Percentiles rank a stretch among this genome's conserved stretches.
Conservation (phyloP, 148 eudicot species). For the Gaultheria prostrata region DNA sequence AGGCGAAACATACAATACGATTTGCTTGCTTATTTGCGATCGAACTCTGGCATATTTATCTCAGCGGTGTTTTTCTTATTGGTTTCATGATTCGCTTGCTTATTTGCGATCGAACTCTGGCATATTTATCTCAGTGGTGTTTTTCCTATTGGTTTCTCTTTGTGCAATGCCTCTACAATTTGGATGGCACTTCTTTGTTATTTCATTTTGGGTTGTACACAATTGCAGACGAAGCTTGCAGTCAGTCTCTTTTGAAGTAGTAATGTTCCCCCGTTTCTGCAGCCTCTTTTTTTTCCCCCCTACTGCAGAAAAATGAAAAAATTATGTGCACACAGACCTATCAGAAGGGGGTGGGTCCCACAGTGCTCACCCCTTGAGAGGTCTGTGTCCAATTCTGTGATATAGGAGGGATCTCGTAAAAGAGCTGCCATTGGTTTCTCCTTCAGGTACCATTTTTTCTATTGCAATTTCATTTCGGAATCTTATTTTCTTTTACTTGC, state of each 20-base stretch:
- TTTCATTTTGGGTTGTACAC: background rate
- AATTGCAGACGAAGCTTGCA: background rate
- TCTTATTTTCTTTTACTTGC: background rate
- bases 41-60: background rate
- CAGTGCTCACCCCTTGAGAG: slow-evolving; percentile 1
- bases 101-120: background rate
- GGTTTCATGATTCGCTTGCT: background rate
- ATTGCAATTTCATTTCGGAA: background rate
- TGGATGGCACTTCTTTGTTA: background rate
- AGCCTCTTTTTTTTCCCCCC: background rate
- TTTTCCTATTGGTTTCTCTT: background rate
- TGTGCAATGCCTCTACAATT: background rate
- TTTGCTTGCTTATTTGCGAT: background rate
- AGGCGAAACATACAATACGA: background rate
- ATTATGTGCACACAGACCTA: background rate
- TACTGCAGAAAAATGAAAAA: background rate
- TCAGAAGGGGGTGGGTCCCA: background rate
- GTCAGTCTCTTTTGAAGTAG: background rate
- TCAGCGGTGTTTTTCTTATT: slow-evolving; percentile 1
- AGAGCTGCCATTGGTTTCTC: background rate
- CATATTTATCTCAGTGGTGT: background rate
- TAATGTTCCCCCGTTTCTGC: background rate
- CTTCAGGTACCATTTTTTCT: background rate
- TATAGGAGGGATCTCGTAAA: background rate
- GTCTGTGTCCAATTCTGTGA: background rate